Conservation (phyloP, 2,329 filamentous ascomycete genomes). For the Huntiella abstrusa region DNA sequence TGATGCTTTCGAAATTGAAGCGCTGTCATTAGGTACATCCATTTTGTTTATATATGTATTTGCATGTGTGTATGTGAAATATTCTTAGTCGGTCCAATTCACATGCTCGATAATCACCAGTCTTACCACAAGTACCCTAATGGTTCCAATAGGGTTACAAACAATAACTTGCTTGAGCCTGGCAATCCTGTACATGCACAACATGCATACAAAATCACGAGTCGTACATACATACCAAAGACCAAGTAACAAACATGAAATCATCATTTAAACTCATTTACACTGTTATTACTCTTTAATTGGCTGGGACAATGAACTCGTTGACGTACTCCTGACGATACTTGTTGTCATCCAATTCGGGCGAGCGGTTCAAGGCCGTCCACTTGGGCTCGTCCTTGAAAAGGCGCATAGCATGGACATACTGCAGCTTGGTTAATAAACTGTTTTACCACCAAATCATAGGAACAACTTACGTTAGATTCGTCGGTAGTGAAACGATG, state of each 20-base stretch:
- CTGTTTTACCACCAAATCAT: neutral
- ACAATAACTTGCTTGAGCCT: neutral
- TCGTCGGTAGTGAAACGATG: constrained; percentile 93
- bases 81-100: no score
- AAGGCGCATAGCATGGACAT: constrained; percentile 84
- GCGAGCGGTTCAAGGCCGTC: constrained; percentile 73
- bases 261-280: neutral
- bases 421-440: constrained; percentile 32
- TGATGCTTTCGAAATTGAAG: neutral
- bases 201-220: neutral
- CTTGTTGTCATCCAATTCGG: constrained; percentile 59
- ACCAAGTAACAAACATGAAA: neutral
- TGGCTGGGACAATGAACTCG: constrained; percentile 7
- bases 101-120: no score
- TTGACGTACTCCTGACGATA: constrained; percentile 61
- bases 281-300: constrained; percentile 1
- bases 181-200: neutral
- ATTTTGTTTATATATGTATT: neutral
- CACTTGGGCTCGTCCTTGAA: constrained; percentile 99
- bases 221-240: neutral
- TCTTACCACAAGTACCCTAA: no score
- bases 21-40: neutral
- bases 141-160: no score
- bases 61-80: no score
- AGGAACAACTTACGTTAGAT: constrained; percentile 50